Percentiles rank a stretch among this genome's conserved stretches.
These are phyloP conservation scores for Niveomyces coronatus DNA, from an alignment of 2,329 filamentous ascomycete species.

Conservation along the genomic window DNA sequence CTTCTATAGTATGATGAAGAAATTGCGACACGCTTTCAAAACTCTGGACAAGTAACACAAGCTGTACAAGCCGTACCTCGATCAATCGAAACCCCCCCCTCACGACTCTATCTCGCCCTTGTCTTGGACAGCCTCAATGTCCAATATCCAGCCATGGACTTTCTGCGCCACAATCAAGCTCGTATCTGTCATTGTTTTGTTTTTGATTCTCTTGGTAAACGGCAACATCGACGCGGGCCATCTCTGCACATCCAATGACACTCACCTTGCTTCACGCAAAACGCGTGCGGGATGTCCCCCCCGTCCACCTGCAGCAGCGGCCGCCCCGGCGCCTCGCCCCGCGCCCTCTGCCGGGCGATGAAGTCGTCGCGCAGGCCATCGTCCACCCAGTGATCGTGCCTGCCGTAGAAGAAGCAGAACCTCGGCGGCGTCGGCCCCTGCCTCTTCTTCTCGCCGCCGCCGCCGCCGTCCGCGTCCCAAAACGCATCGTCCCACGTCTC, in stretches of 20 bases:
- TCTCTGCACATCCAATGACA: too few species aligned
- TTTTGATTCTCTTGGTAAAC: too few species aligned
- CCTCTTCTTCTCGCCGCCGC: slow-evolving; percentile 1
- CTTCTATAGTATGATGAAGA: too few species aligned
- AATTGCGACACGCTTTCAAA: too few species aligned
- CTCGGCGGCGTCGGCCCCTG: slow-evolving; percentile 33
- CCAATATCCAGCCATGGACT: slow-evolving; percentile 20
- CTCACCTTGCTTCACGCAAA: slow-evolving; percentile 37
- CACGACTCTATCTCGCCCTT: too few species aligned
- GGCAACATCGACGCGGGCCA: too few species aligned
- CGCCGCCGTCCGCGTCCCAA: slow-evolving; percentile 36
- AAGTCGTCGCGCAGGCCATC: slow-evolving; percentile 45
- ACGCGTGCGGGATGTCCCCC: slow-evolving; percentile 47
- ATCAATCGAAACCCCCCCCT: too few species aligned
- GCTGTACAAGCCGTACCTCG: too few species aligned
- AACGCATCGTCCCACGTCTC: slow-evolving; percentile 50
- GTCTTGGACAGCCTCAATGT: slow-evolving; percentile 21
- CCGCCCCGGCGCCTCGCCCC: slow-evolving; percentile 23
- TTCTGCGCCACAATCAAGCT: slow-evolving; percentile 20
- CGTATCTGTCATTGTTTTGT: slow-evolving; percentile 14
- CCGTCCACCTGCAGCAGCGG: slow-evolving; percentile 45
- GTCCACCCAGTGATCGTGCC: slow-evolving; percentile 53
- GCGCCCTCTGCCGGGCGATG: slow-evolving; percentile 31
- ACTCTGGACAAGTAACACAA: too few species aligned
- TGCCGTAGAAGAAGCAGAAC: slow-evolving; percentile 50